Conservation (phyloP, 208 protist genomes). For the Leptomonas seymouri region DNA sequence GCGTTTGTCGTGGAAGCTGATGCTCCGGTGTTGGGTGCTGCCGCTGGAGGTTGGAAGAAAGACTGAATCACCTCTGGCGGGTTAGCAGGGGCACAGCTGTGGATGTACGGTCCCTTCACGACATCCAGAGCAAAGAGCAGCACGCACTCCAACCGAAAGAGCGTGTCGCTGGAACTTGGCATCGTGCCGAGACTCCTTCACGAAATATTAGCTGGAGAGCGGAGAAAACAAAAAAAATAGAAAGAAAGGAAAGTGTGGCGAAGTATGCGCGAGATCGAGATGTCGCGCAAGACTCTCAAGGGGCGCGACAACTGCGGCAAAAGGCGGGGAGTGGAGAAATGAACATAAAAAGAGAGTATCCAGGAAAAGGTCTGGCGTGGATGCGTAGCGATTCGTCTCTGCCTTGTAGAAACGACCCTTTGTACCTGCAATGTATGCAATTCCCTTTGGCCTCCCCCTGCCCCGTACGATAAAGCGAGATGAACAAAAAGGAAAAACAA, state of each 20-base stretch:
- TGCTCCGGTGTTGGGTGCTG: neutral
- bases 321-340: too few relatives aligned
- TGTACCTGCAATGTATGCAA: too few relatives aligned
- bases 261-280: neutral
- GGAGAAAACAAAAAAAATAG: neutral
- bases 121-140: conserved; percentile 84
- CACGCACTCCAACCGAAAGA: conserved; percentile 64
- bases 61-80: conserved; percentile 32
- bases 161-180: conserved; percentile 5
- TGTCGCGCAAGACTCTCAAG: neutral
- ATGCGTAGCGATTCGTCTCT: too few relatives aligned
- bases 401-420: too few relatives aligned
- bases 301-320: too few relatives aligned
- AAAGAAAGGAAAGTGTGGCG: conserved; percentile 7
- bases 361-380: too few relatives aligned
- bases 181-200: neutral
- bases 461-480: too few relatives aligned
- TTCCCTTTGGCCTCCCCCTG: too few relatives aligned
- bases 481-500: too few relatives aligned
- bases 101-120: conserved; percentile 80
- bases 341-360: too few relatives aligned
- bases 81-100: conserved; percentile 65
- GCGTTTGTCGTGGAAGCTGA: neutral
- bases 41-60: conserved; percentile 15
- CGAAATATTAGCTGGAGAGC: neutral